Evolutionary conservation across 129 eudicot genomes (phyloP).

Genomic region (Glebionis coronaria): DNA sequence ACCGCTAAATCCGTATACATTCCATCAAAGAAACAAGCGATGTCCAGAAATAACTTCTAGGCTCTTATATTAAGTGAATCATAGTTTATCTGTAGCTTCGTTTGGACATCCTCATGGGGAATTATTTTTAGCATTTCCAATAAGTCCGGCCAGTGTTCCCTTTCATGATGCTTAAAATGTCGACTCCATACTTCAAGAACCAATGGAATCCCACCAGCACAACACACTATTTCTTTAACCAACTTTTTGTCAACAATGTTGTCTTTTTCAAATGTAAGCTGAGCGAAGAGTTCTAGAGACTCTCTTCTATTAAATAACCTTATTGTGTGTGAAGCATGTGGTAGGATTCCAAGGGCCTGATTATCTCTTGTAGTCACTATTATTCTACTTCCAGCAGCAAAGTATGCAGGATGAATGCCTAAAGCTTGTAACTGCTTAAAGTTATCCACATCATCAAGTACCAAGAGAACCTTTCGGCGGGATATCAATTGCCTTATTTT

Average conservation of each 20-base stretch:
- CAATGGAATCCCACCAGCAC: too few species aligned
- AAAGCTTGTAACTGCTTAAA: slow-evolving; percentile 21
- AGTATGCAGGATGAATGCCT: slow-evolving; percentile 11
- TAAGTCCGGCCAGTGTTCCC: slow-evolving; percentile 22
- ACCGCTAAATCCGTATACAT: too few species aligned
- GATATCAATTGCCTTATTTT: slow-evolving; percentile 16
- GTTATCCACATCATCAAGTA: slow-evolving; percentile 32
- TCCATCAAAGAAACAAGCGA: neutral
- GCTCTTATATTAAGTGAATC: slow-evolving; percentile 20
- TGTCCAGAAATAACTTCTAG: slow-evolving; percentile 26
- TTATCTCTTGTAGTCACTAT: slow-evolving; percentile 30
- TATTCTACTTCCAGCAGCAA: slow-evolving; percentile 30
- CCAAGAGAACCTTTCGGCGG: slow-evolving; percentile 17
- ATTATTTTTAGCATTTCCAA: slow-evolving; percentile 17
- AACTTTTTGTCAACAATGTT: too few species aligned
- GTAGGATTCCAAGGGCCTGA: neutral
- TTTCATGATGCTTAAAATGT: too few species aligned
- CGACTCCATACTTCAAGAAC: too few species aligned
- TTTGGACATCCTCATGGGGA: slow-evolving; percentile 25
- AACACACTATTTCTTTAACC: too few species aligned
- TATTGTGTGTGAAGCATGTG: neutral
- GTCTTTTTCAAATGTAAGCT: too few species aligned
- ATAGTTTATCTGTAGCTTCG: slow-evolving; percentile 24
- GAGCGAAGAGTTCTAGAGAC: too few species aligned
- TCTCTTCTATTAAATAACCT: slow-evolving; percentile 12